Conservation (phyloP, 2,329 filamentous ascomycete genomes). For the Hypoxylon sp. region DNA sequence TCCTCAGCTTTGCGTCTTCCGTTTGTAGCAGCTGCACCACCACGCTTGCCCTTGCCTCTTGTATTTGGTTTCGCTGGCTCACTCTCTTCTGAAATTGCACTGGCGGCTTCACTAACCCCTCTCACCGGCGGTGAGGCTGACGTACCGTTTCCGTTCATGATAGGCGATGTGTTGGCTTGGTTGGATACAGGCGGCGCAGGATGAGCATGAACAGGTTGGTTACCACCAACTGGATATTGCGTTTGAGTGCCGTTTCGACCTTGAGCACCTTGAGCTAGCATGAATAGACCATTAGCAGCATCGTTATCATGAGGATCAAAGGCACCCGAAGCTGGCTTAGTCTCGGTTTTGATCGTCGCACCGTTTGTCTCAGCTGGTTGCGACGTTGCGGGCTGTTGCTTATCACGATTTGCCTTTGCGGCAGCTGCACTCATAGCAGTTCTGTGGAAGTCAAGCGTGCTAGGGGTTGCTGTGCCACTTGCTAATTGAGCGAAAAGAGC, state of each 20-base stretch:
- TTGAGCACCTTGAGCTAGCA: conserved; percentile 82
- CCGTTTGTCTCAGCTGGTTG: conserved; percentile 70
- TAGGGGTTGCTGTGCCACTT: conserved; percentile 87
- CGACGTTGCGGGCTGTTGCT: conserved; percentile 63
- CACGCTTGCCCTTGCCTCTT: conserved; percentile 79
- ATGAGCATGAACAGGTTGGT: conserved; percentile 66
- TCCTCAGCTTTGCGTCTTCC: conserved; percentile 86
- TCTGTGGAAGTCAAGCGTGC: conserved; percentile 93
- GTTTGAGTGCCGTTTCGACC: conserved; percentile 67
- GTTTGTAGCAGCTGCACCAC: conserved; percentile 64
- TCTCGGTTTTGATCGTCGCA: conserved; percentile 62
- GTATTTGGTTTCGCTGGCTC: conserved; percentile 76
- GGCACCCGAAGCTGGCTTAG: conserved; percentile 71
- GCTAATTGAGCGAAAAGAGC: conserved; percentile 84
- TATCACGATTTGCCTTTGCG: conserved; percentile 67
- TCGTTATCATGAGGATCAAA: conserved; percentile 95
- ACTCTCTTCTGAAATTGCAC: conserved; percentile 80
- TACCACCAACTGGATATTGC: conserved; percentile 62
- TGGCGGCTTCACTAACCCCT: conserved; percentile 77
- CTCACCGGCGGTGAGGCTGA: conserved; percentile 63
- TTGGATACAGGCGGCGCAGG: conserved; percentile 57
- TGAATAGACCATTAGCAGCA: conserved; percentile 92
- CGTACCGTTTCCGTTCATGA: conserved; percentile 67
- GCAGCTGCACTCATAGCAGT: conserved; percentile 88
- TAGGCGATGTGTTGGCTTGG: conserved; percentile 64